Conservation (phyloP, 2,329 filamentous ascomycete species). For the Talaromyces sp. region DNA sequence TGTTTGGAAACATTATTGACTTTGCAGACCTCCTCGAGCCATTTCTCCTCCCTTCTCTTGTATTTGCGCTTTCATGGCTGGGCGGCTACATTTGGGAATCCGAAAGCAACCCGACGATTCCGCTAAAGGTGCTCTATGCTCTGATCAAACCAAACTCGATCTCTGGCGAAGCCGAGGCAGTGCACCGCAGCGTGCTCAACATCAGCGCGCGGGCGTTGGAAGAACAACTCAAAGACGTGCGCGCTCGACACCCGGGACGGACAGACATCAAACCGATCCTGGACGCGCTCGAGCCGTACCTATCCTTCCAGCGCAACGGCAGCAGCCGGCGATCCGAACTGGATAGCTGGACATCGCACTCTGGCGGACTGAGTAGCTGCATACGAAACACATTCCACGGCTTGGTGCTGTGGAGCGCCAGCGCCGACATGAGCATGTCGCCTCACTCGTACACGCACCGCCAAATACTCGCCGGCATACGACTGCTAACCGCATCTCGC, state of each 20-base stretch:
- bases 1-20: background rate
- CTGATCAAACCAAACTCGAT: conserved; percentile 52
- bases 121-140: conserved; percentile 51
- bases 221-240: conserved; percentile 47
- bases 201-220: conserved; percentile 50
- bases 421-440: conserved; percentile 45
- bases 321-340: conserved; percentile 44
- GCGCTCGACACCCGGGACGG: conserved; percentile 43
- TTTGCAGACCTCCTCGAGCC: conserved; percentile 54
- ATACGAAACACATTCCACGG: conserved; percentile 47
- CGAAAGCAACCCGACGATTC: conserved; percentile 44
- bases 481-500: conserved; percentile 34
- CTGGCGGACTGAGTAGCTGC: conserved; percentile 42
- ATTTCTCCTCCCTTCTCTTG: conserved; percentile 56
- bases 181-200: conserved; percentile 54
- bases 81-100: conserved; percentile 50
- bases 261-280: conserved; percentile 49
- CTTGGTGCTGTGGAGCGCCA: conserved; percentile 48
- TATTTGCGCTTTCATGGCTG: conserved; percentile 56
- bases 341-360: conserved; percentile 46
- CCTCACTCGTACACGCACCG: conserved; percentile 52
- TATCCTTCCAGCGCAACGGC: conserved; percentile 45
- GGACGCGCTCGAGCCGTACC: conserved; percentile 45
- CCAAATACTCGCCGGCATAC: conserved; percentile 41
- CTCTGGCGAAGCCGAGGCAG: conserved; percentile 54